Percentiles rank a stretch among this genome's conserved stretches.
phyloP scores from a whole-genome alignment of 768 basidiomycete species.

The Melanogaster broomeanus region DNA sequence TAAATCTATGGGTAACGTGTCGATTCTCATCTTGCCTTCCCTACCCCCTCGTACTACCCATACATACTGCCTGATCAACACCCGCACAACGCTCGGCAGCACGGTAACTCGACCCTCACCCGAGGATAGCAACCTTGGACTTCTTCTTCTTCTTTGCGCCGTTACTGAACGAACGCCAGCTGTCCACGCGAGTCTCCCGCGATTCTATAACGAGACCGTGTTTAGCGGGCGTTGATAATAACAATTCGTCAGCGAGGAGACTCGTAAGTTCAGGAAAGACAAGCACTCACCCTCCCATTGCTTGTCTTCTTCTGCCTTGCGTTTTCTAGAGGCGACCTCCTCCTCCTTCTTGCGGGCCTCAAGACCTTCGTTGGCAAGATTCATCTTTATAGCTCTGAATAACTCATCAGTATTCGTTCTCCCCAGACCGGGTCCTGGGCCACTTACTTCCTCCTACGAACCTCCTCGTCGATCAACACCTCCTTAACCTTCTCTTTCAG shows the following conservation, averaged over 20 bases:
- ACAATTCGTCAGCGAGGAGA: not conserved
- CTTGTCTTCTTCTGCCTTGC: conserved; percentile 88
- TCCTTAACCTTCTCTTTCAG: conserved; percentile 78
- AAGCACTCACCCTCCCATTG: conserved; percentile 76
- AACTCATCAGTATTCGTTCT: conserved; percentile 2
- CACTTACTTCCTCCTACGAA: conserved; percentile 78
- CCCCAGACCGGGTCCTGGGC: not conserved
- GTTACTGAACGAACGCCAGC: conserved; percentile 76
- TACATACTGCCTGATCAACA: too few species aligned
- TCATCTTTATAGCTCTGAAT: conserved; percentile 86
- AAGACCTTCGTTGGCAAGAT: conserved; percentile 86
- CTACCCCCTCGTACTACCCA: too few species aligned
- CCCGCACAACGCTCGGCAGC: too few species aligned
- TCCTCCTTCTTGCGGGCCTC: conserved; percentile 95
- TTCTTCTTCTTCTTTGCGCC: conserved; percentile 84
- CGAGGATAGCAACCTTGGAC: conserved; percentile 63
- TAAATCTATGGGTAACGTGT: not conserved
- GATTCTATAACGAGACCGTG: conserved; percentile 45
- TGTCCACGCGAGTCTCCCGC: conserved; percentile 80
- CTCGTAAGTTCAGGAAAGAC: not conserved
- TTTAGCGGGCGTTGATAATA: not conserved
- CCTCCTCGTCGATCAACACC: conserved; percentile 86
- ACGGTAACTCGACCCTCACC: conserved; percentile 42
- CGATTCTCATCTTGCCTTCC: too few species aligned
- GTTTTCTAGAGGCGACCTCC: conserved; percentile 71